Evolutionary conservation across 2,329 filamentous ascomycete genomes (phyloP), one percentile per base, ranked within the genome.

Genomic region (Lizonia empirigonia): DNA sequence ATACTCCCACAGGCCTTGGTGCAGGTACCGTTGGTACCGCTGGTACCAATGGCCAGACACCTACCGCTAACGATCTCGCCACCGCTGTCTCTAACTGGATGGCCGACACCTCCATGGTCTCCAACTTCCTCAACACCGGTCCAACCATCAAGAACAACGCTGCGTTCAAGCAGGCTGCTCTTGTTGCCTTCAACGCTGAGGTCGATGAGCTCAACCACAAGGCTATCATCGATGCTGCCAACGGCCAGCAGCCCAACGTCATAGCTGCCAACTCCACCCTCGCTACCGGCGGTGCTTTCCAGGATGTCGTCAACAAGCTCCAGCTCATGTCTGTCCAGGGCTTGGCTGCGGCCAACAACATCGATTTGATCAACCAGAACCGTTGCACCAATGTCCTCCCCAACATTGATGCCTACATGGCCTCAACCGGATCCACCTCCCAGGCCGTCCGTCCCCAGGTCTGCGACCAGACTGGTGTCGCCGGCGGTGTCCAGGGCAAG

Each of bases 161-260:
- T 12, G 57, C 60, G 7, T 74, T 74, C 64, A 72, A 70, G 59
- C 64, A 68, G 40, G 69, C 69, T 35, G 71, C 71, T 24, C 62
- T 63, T 7, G 70, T 71, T 12, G 71, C 71, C 13, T 71, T 62
- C 62, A 71, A 72, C 49, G 71, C 71, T 35, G 71, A 74, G 52
- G 69, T 72, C 16, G 71, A 74, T 37, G 71, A 74, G 55, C 66
- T 74, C 37, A 70, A 60, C 48, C 70, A 73, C 56, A 74, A 74
- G 60, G 69, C 68, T 36, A 67, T 69, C 50, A 69, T 72, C 44
- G 70, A 72, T 36, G 56, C 58, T 22, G 65, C 64, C 30, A 63
- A 67, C 38, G 55, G 59, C 34, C 22, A 44, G 13, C 36, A 59
- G 41, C 63, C 67, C 37, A 66, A 67, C 15, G 66, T 74, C 40